These are phyloP conservation scores for Rubus parviflorus DNA, from an alignment of 306 rosid genomes.

Conservation along the genomic window DNA sequence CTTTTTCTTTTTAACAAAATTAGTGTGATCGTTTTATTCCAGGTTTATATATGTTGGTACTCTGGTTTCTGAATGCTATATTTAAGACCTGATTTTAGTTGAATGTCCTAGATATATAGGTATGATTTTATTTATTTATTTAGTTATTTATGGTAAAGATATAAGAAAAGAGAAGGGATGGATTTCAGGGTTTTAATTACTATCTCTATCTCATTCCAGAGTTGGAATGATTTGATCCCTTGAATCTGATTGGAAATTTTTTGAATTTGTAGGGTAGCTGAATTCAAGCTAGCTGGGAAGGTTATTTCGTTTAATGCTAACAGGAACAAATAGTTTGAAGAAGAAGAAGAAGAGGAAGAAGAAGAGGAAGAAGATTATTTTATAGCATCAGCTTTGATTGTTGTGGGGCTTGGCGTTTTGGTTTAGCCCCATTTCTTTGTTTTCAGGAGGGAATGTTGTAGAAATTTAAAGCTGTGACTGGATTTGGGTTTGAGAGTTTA, in stretches of 20 bases:
- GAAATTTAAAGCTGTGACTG: slow-evolving; percentile 2
- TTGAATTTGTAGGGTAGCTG: slow-evolving; percentile 40
- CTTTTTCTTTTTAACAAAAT: neutral
- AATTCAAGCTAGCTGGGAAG: slow-evolving; percentile 19
- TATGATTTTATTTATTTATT: neutral
- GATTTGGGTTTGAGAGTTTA: slow-evolving; percentile 32
- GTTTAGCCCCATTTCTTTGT: neutral
- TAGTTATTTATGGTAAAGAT: neutral
- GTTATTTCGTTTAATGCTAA: slow-evolving; percentile 9
- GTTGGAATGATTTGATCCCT: neutral
- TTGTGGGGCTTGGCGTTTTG: neutral
- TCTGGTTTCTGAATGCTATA: neutral
- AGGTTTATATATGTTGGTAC: neutral
- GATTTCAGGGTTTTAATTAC: neutral
- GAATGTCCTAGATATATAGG: neutral
- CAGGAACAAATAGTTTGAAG: slow-evolving; percentile 10
- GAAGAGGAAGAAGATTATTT: neutral
- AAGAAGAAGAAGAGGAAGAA: neutral
- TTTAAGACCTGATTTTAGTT: neutral
- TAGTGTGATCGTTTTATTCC: neutral
- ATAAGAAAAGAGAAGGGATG: neutral
- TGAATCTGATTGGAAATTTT: slow-evolving; percentile 9
- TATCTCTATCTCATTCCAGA: no score
- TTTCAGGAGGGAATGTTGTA: neutral
- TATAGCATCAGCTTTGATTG: neutral